phyloP scores from a whole-genome alignment of 352 stramenopile species.

The Peronosclerospora sorghi region DNA sequence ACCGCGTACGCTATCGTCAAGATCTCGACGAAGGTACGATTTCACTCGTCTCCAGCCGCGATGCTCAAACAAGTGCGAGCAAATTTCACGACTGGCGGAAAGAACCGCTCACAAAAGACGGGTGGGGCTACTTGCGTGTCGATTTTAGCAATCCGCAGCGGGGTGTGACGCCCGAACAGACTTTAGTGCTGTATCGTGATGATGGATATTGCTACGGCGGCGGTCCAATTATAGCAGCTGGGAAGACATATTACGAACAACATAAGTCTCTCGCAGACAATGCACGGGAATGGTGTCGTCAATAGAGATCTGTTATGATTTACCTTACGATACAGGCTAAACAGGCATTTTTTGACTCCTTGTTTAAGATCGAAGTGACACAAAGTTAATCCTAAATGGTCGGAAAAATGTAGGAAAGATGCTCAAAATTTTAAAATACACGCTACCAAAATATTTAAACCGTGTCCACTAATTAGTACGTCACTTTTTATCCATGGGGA shows the following conservation, averaged over 20 bases:
- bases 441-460: no score
- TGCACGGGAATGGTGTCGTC: conserved; percentile 43
- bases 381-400: no score
- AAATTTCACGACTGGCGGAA: conserved; percentile 42
- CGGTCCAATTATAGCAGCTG: conserved; percentile 50
- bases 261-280: conserved; percentile 30
- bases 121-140: conserved; percentile 37
- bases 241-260: conserved; percentile 60
- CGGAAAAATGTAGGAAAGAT: no score
- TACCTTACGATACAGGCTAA: no score
- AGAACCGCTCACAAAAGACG: conserved; percentile 1
- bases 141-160: conserved; percentile 78
- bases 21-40: conserved; percentile 49
- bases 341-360: conserved; percentile 10
- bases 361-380: no score
- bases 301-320: no score
- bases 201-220: conserved; percentile 78
- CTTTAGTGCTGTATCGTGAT: conserved; percentile 73
- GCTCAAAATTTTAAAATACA: no score
- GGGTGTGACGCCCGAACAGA: conserved; percentile 74
- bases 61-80: conserved; percentile 27
- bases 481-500: no score
- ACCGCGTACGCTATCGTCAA: conserved; percentile 77
- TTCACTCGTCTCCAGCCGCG: conserved; percentile 33
- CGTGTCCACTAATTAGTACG: no score